A percentile compares a stretch with the other conserved stretches of the same genome.
Evolutionary conservation across 2,329 filamentous ascomycete genomes (phyloP).

Genomic region (Cyclaneusma minus): DNA sequence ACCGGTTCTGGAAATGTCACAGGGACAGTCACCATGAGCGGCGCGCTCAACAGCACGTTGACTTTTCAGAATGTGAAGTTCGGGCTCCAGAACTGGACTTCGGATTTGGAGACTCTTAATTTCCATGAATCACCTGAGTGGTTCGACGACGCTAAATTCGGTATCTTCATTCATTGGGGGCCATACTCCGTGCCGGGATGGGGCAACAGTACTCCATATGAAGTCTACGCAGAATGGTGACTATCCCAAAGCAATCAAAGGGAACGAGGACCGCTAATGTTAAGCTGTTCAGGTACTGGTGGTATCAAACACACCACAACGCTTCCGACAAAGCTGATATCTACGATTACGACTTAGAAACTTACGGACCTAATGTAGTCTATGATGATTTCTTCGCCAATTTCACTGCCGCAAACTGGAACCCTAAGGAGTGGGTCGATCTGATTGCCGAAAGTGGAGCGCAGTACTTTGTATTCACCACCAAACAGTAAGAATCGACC

Average conservation of each 20-base stretch:
- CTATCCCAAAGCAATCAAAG: conserved; percentile 6
- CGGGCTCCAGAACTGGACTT: conserved; percentile 21
- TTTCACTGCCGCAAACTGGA: conserved; percentile 33
- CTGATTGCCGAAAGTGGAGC: conserved; percentile 34
- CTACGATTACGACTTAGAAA: conserved; percentile 33
- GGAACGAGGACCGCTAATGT: conserved; percentile 1
- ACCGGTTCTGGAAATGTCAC: conserved; percentile 14
- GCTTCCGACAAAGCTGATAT: conserved; percentile 25
- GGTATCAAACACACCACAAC: conserved; percentile 27
- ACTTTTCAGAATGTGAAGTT: conserved; percentile 14
- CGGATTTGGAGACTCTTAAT: conserved; percentile 20
- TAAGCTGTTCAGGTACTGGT: conserved; percentile 30
- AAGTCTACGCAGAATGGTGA: conserved; percentile 25
- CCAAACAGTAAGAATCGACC: too few species aligned
- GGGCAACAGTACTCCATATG: conserved; percentile 23
- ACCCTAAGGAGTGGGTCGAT: conserved; percentile 37
- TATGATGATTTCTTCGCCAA: conserved; percentile 40
- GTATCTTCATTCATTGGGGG: conserved; percentile 47
- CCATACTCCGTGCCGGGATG: conserved; percentile 38
- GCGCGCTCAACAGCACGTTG: conserved; percentile 6
- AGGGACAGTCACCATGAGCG: conserved; percentile 10
- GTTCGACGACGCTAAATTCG: conserved; percentile 39
- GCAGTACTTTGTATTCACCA: conserved; percentile 28
- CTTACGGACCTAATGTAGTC: conserved; percentile 31
- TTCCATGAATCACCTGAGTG: conserved; percentile 31